Base-by-base conservation (phyloP, 192 early-diverging fungal species). In the Gonapodya prolifera region DNA sequence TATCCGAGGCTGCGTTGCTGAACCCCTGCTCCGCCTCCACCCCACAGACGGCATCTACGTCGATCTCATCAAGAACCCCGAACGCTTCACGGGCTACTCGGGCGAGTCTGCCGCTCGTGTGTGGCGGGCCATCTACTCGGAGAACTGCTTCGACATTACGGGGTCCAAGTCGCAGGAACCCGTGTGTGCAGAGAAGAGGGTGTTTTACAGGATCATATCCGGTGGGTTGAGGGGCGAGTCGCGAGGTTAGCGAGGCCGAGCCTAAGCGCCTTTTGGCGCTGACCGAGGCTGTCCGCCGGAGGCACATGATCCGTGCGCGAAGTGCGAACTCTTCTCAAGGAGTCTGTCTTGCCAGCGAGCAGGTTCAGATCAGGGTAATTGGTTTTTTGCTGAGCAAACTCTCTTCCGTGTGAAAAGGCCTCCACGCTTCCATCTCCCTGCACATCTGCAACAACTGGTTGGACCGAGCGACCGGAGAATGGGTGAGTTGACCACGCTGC, bases 401-500 rank as follows among this genome's bases (percentile, higher is more conserved):
- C 1, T 70, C 1, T 2, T 71, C n/a, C n/a, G n/a, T n/a, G n/a
- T n/a, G n/a, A n/a, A n/a, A n/a, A 71, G 95, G 98, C 2, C 87
- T 99, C 33, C 98, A 99, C 81, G 86, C 96, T 0, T 98, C 96
- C 28, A 97, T 98, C 33, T 99, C 97, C 0, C 94, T 95, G 2
- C 96, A 99, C 83, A 97, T 99, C 75, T 99, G 98, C 82, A 87
- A 93, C 74, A 91, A 99, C 79, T 96, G 90, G 83, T 90, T 97
- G 77, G 91, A 99, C 79, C 86, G 90, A 45, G 92, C 91, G 0
- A 94, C 93, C 29, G 92, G 94, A 30, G 84, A 86, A 79, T 99
- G 98, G 98, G 92, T 92, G 86, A 71, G 81, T 61, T 61, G 45
- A 23, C 23, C 45, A 8, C 8, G 23, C 45, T 61, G 23, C 45